Conservation (phyloP, 2,329 filamentous ascomycete genomes). For the Sphaerulina populicola region DNA sequence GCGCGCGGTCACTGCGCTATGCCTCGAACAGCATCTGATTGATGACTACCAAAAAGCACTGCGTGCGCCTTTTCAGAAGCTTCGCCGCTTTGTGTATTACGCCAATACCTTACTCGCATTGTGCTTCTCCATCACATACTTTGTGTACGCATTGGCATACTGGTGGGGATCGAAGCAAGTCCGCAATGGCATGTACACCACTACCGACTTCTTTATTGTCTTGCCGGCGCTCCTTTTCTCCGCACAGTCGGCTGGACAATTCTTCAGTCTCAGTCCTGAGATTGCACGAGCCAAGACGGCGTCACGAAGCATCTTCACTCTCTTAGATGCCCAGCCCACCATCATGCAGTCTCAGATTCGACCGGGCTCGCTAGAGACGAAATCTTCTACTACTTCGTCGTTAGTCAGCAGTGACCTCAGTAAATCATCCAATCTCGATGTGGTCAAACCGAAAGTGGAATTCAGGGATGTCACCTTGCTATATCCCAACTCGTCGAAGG, state of each 20-base stretch:
- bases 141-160: conserved; percentile 43
- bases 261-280: conserved; percentile 42
- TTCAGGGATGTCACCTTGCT: conserved; percentile 36
- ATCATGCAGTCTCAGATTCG: conserved; percentile 24
- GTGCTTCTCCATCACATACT: conserved; percentile 41
- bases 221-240: conserved; percentile 42
- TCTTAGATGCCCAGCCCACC: conserved; percentile 36
- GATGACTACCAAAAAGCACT: conserved; percentile 34
- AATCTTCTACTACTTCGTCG: conserved; percentile 3
- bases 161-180: conserved; percentile 43
- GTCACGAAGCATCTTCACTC: conserved; percentile 38
- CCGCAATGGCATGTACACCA: conserved; percentile 36
- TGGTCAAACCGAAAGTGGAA: conserved; percentile 18
- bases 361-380: not conserved
- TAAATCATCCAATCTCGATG: conserved; percentile 3
- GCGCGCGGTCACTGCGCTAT: conserved; percentile 48
- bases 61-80: conserved; percentile 35
- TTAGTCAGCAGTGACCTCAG: conserved; percentile 19
- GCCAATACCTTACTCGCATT: conserved; percentile 40
- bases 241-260: conserved; percentile 40
- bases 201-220: conserved; percentile 41
- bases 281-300: conserved; percentile 40
- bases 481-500: conserved; percentile 33
- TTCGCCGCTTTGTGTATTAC: conserved; percentile 35
- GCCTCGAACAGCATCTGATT: conserved; percentile 36